Percentiles rank a stretch among this genome's conserved stretches.
Evolutionary conservation across 2,329 filamentous ascomycete species (phyloP).

Genomic region (Trichoderma afroharzianum): DNA sequence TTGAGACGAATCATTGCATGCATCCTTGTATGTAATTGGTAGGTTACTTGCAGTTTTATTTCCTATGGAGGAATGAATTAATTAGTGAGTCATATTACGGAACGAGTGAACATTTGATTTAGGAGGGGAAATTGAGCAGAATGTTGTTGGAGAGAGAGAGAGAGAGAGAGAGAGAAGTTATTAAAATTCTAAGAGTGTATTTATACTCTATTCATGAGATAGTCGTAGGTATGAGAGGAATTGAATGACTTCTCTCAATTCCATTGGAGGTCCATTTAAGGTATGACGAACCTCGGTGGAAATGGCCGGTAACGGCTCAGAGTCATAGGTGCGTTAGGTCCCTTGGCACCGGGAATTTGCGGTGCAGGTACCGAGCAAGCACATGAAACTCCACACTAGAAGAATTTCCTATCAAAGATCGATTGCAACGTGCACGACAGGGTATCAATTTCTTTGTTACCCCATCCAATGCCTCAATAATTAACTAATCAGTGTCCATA

Average conservation of each 20-base stretch:
- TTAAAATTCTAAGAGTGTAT: background rate
- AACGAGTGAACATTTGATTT: background rate
- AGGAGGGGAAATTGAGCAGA: background rate
- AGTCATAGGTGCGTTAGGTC: background rate
- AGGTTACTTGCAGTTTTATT: background rate
- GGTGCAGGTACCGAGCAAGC: background rate
- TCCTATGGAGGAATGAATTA: background rate
- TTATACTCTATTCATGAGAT: background rate
- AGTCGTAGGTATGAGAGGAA: background rate
- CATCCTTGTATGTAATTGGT: background rate
- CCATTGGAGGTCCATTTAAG: background rate
- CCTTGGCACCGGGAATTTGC: background rate
- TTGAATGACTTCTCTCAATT: background rate
- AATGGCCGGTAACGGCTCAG: slow-evolving; percentile 3
- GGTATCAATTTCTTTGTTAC: background rate
- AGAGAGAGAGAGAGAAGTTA: background rate
- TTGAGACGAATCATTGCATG: background rate
- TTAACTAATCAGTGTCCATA: background rate
- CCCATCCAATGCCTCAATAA: background rate
- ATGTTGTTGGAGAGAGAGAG: background rate
- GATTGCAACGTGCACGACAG: background rate
- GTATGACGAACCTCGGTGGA: background rate
- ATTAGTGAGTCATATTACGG: background rate
- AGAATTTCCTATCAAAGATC: background rate
- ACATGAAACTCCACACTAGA: background rate